Base-by-base conservation (phyloP, 495 filamentous ascomycete genomes). In the Trichocladium uniseriatum region DNA sequence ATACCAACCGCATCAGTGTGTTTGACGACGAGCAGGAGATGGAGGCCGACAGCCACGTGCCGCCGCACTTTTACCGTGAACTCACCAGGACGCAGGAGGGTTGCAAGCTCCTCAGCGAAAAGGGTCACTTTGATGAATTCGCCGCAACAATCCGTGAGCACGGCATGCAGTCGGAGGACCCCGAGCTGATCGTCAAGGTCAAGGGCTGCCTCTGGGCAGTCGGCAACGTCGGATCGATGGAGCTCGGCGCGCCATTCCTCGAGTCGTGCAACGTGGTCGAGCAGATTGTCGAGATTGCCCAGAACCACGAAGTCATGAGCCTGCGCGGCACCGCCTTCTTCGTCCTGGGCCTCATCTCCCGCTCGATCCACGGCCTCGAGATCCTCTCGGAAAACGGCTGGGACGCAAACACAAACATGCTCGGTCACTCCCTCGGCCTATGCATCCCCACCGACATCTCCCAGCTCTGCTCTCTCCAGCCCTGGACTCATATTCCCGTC, bases 171-270 rank as follows among this genome's bases (percentile, higher is more conserved):
- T 81, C 80, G 35, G 86, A 94, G 51, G 92, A 98, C 58, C 69
- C 78, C 14, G 92, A 98, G 66, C 79, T 82, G 43, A 82, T 97
- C 20, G 77, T 91, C 49, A 97, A 95, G 62, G 87, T 96, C 45
- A 98, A 97, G 61, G 92, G 94, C 22, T 95, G 87, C 60, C 76
- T 98, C 16, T 98, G 92, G 92, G 92, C 92, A 0, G 87, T 98
- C 8, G 92, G 94, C 21, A 98, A 98, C 59, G 89, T 98, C 39
- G 92, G 92, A 1, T 95, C 89, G 3, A 98, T 98, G 94, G 90
- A 95, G 56, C 79, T 96, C 27, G 92, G 94, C 2, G 92, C 89
- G 0, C 86, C 87, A 0, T 98, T 98, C 65, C 74, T 98, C 3
- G 87, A 91, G 62, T 83, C 83, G 45, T 81, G 81, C 37, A 86